These are phyloP conservation scores for Collybiopsis luxurians DNA, from an alignment of 768 basidiomycete genomes.

Conservation along the genomic window DNA sequence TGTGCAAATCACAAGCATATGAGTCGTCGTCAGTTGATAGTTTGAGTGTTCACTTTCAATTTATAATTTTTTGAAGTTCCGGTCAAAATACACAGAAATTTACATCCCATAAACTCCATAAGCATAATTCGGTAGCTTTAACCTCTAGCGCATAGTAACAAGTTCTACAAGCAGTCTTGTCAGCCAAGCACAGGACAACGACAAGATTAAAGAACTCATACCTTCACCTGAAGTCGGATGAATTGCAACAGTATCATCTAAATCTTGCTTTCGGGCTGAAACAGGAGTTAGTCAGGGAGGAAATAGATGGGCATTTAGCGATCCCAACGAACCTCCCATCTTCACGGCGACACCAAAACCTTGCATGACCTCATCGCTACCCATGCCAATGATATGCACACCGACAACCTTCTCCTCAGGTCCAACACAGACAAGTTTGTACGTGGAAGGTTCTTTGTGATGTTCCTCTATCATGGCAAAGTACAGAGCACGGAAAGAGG, in stretches of 20 bases:
- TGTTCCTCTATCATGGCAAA: slow-evolving; percentile 88
- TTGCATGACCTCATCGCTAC: slow-evolving; percentile 93
- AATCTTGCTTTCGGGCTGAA: slow-evolving; percentile 70
- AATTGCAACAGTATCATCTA: slow-evolving; percentile 89
- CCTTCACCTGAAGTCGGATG: slow-evolving; percentile 88
- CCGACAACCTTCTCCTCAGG: slow-evolving; percentile 96
- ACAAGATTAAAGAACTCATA: slow-evolving; percentile 28
- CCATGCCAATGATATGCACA: slow-evolving; percentile 86
- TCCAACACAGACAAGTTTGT: slow-evolving; percentile 87
- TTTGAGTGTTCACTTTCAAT: no score
- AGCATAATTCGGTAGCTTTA: no score
- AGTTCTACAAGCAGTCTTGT: slow-evolving; percentile 39
- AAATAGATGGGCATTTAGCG: background rate
- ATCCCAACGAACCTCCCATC: slow-evolving; percentile 66
- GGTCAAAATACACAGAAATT: no score
- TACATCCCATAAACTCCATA: no score
- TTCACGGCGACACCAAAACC: slow-evolving; percentile 97
- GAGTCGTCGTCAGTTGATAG: no score
- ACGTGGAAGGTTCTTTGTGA: slow-evolving; percentile 93
- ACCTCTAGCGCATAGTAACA: slow-evolving; percentile 48
- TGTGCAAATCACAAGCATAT: no score
- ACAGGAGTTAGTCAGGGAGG: slow-evolving; percentile 14
- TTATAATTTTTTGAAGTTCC: no score
- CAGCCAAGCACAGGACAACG: background rate
- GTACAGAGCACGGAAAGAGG: slow-evolving; percentile 81